These are phyloP conservation scores for Nidula microcarpa DNA, from an alignment of 768 basidiomycete species.

Conservation along the genomic window DNA sequence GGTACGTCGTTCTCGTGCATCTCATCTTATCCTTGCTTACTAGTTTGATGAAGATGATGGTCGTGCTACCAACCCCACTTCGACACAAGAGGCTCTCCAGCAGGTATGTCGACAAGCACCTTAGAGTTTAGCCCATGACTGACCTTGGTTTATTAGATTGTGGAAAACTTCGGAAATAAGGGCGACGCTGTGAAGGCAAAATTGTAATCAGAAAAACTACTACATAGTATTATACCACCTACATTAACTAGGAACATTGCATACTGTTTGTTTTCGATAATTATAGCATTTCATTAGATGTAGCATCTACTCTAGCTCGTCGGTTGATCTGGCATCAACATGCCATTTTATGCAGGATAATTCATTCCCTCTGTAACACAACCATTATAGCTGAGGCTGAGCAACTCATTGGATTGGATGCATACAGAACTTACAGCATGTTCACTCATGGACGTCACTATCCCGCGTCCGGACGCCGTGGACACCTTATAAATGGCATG, in stretches of 20 bases:
- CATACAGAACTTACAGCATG: too few relatives aligned
- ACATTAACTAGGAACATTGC: background rate
- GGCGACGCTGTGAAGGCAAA: constrained; percentile 44
- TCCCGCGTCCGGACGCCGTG: too few relatives aligned
- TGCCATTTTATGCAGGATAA: too few relatives aligned
- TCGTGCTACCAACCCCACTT: constrained; percentile 76
- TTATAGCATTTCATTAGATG: background rate
- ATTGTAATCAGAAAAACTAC: constrained; percentile 27
- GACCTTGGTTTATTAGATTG: constrained; percentile 22
- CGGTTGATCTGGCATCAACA: too few relatives aligned
- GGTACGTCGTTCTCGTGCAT: constrained; percentile 37
- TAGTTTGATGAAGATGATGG: constrained; percentile 38
- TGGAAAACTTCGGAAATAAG: constrained; percentile 52
- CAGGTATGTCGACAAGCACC: constrained; percentile 41
- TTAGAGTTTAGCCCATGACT: background rate
- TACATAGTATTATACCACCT: background rate
- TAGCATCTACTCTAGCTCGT: too few relatives aligned
- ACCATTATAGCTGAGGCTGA: too few relatives aligned
- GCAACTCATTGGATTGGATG: too few relatives aligned
- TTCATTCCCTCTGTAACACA: too few relatives aligned
- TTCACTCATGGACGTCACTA: too few relatives aligned
- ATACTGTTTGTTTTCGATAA: constrained; percentile 2
- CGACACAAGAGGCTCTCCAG: constrained; percentile 72
- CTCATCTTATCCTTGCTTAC: too few relatives aligned
- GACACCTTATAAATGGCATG: too few relatives aligned